These are phyloP conservation scores for Teunomyces tritomae DNA, from an alignment of 805 yeast genomes.

Conservation along the genomic window DNA sequence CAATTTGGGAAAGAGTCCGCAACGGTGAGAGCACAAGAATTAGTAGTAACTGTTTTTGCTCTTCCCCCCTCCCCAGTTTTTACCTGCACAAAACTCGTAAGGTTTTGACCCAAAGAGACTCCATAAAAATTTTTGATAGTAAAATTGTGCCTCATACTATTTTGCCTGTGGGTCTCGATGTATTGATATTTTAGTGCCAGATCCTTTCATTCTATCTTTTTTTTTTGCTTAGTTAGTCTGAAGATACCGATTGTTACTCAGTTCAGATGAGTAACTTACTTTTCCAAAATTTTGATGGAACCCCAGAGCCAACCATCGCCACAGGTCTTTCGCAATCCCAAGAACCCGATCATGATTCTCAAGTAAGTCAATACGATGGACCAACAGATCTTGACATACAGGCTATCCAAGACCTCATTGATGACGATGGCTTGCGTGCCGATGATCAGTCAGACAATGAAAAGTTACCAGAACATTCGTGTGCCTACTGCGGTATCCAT, in stretches of 20 bases:
- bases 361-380: background rate
- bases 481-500: slow-evolving; percentile 74
- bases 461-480: slow-evolving; percentile 31
- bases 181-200: background rate
- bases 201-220: background rate
- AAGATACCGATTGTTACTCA: background rate
- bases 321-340: background rate
- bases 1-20: too few relatives aligned
- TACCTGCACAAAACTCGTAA: background rate
- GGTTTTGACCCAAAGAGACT: background rate
- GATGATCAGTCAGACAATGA: background rate
- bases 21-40: too few relatives aligned
- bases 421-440: slow-evolving; percentile 5
- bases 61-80: background rate
- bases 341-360: slow-evolving; percentile 1
- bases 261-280: slow-evolving; percentile 21
- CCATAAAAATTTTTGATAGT: background rate
- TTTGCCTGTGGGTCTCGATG: background rate
- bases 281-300: slow-evolving; percentile 15
- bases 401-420: slow-evolving; percentile 9
- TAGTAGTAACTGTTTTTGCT: too few relatives aligned
- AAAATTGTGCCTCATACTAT: background rate
- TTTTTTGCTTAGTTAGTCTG: background rate
- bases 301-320: background rate
- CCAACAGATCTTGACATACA: slow-evolving; percentile 4